Base-by-base conservation (phyloP, 176 grass and related monocot genomes). In the Juncus effusus region DNA sequence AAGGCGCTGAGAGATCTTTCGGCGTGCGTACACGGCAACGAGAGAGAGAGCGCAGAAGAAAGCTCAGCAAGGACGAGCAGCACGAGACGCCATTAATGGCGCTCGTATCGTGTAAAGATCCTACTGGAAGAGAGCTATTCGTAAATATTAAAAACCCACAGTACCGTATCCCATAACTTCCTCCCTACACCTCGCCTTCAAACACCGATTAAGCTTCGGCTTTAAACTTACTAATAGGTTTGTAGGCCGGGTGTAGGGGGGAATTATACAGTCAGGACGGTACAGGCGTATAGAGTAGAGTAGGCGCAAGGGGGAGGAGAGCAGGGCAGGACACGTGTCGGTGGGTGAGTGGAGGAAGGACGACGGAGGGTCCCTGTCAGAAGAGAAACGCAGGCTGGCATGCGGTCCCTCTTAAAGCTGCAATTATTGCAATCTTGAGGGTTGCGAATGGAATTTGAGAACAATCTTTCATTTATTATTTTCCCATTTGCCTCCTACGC, bases 1-100 rank as follows among this genome's bases (percentile, higher is more conserved):
- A 72, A 59, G 69, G 12, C 39, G 15, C 10, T 41, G 36, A 47
- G 36, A 47, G 68, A 72, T 72, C 54, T 72, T 59, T 72, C 68
- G 67, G 67, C 52, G 67, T 70, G 16, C 13, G 38, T 70, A 54
- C 36, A 40, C 54, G 37, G 53, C 41, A 71, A 71, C 44, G 9
- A 47, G 9, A 47, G 9, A 47, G 9, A 2, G 16, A 16, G 52
- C 37, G 10, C 12, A 69, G 6, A 71, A 9, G 51, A 69, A 69
- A 45, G 36, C 56, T 11, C n/a, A 69, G 10, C 51, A 71, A 72
- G 68, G 68, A 72, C 54, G 38, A 4, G 45, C 16, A 13, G 64
- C 8, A 36, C 5, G 13, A 53, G 51, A 38, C 42, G 54, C 54
- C 54, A 72, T 72, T 72, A 72, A 72, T 72, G 69, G 69, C 4